These are phyloP conservation scores for Fusarium compactum DNA, from an alignment of 2,329 filamentous ascomycete species.

Conservation along the genomic window DNA sequence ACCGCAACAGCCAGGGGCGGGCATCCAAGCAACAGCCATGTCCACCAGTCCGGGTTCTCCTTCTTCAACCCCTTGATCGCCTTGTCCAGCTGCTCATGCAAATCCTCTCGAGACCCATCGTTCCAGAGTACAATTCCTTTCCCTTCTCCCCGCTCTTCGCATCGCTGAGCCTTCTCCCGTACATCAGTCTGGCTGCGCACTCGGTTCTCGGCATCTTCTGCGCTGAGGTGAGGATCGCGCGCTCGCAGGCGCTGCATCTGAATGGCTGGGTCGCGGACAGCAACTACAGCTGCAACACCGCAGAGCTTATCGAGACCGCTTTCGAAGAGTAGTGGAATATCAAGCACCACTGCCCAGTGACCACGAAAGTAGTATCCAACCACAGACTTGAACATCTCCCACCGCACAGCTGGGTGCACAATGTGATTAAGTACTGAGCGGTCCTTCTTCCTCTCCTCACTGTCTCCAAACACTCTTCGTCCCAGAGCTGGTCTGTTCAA, in stretches of 20 bases:
- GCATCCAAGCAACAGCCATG: slow-evolving; percentile 74
- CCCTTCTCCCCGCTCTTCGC: slow-evolving; percentile 71
- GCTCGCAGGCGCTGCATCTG: slow-evolving; percentile 84
- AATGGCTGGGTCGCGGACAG: slow-evolving; percentile 79
- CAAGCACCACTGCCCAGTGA: slow-evolving; percentile 89
- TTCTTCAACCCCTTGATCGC: slow-evolving; percentile 73
- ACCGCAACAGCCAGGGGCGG: slow-evolving; percentile 80
- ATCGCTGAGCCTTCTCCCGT: slow-evolving; percentile 81
- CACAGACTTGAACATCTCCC: slow-evolving; percentile 82
- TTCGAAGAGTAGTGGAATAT: slow-evolving; percentile 94
- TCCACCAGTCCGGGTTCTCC: slow-evolving; percentile 85
- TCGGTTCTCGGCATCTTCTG: slow-evolving; percentile 88
- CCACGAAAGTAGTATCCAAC: slow-evolving; percentile 79
- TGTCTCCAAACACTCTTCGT: slow-evolving; percentile 85
- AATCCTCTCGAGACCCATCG: slow-evolving; percentile 77
- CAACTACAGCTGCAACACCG: slow-evolving; percentile 87
- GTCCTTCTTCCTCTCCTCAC: slow-evolving; percentile 76
- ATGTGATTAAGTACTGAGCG: slow-evolving; percentile 86
- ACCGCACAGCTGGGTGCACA: slow-evolving; percentile 89
- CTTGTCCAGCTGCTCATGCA: slow-evolving; percentile 74
- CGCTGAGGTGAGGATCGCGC: slow-evolving; percentile 80
- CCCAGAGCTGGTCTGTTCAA: slow-evolving; percentile 90
- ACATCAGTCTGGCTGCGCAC: slow-evolving; percentile 91
- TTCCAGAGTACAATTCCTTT: slow-evolving; percentile 91
- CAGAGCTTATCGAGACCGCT: slow-evolving; percentile 86